Evolutionary conservation across 2,329 filamentous ascomycete species (phyloP), one percentile per base, ranked within the genome.

Genomic region (Curvularia eragrostidis): DNA sequence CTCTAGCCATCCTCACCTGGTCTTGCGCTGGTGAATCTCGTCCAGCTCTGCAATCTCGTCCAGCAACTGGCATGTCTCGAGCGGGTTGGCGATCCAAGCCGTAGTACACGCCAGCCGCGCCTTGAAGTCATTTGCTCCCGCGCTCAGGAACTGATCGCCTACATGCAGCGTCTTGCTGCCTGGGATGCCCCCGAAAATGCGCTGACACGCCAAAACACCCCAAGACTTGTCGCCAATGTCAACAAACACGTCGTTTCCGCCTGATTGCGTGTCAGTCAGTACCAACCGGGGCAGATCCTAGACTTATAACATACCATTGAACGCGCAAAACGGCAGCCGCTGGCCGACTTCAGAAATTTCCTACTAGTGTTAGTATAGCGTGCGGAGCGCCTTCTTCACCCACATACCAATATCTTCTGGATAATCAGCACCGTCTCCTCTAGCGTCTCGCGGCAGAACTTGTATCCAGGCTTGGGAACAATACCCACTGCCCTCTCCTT

Each of bases 221-320:
- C 93, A 96, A 52, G 89, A 93, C 80, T 99, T 99, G 80, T 99
- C 95, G 54, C 95, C 95, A 71, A 99, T 97, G 75, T 99, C 95
- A 52, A 99, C 93, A 78, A 99, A 99, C 41, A 98, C 93, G 75
- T 99, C 95, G 61, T 95, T 94, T 10, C 95, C 95, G 52, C 94
- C 82, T 84, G 43, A 1, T 19, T 12, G n/a, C 9, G n/a, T 26
- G 56, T 74, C 36, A 73, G 70, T 52, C 30, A 72, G 68, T 47
- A 52, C 26, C 26, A 21, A 18, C 34, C 21, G 18, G n/a, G 18
- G 24, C 32, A 18, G 23, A 15, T 2, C 3, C 9, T 15, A 12
- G 24, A 3, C 15, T 19, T 18, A 12, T 5, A 38, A 61, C 66
- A 34, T 71, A 84, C 84, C 95, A 76, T 99, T 99, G 82, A 99